Evolutionary conservation across 768 basidiomycete genomes (phyloP).

Genomic region (Phlebiopsis flavidoalba): DNA sequence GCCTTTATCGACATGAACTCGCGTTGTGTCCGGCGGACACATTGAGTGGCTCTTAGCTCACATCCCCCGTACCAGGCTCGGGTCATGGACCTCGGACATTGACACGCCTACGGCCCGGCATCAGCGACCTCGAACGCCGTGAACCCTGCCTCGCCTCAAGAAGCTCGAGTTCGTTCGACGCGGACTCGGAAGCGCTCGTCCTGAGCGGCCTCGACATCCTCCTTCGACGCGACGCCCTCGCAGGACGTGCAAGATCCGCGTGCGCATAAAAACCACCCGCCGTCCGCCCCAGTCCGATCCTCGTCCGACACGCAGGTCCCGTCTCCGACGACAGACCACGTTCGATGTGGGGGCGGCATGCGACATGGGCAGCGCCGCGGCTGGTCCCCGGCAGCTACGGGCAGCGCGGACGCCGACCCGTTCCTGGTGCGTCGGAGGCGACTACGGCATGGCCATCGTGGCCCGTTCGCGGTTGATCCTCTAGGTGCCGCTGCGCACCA

Average conservation of each 20-base stretch:
- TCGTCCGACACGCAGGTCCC: conserved; percentile 12
- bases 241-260: conserved; percentile 70
- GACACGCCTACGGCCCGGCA: conserved; percentile 18
- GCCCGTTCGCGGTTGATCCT: conserved; percentile 2
- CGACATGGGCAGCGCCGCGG: conserved; percentile 3
- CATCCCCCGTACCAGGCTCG: conserved; percentile 15
- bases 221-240: conserved; percentile 60
- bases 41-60: conserved; percentile 51
- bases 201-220: conserved; percentile 63
- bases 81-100: conserved; percentile 28
- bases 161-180: conserved; percentile 58
- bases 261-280: conserved; percentile 66
- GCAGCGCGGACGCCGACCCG: conserved; percentile 27
- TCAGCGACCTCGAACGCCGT: conserved; percentile 30
- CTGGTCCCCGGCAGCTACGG: conserved; percentile 5
- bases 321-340: conserved; percentile 20
- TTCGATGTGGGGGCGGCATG: conserved; percentile 29
- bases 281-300: conserved; percentile 18
- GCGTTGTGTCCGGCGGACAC: conserved; percentile 22
- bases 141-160: conserved; percentile 27
- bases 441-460: conserved; percentile 15
- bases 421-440: conserved; percentile 53
- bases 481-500: neutral
- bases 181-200: conserved; percentile 42
- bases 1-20: conserved; percentile 30